Evolutionary conservation across 257 asterid species (phyloP), one percentile per base, ranked within the genome.

Genomic region (Plectranthus barbatus): DNA sequence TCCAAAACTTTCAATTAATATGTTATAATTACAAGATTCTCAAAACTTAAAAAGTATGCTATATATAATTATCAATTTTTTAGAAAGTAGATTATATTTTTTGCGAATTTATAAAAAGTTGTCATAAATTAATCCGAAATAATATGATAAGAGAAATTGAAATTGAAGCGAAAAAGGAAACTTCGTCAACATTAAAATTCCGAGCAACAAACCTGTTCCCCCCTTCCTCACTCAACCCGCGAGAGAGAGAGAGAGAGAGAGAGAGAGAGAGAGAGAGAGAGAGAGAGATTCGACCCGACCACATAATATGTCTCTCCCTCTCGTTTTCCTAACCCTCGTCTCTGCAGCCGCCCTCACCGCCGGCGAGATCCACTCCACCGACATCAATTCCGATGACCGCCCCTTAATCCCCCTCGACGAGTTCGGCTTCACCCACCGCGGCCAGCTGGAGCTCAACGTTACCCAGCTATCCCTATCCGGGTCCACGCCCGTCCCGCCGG

Each of bases 341-440:
- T 69, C 79, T 41, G 60, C 46, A 76, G 68, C 56, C 39, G 74
- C 84, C 20, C 54, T 55, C 64, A 47, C 74, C 57, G 37, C 72
- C 17, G 87, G 79, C 56, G 95, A 90, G 84, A 84, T 87, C 80
- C 87, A 92, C 3, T 67, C 19, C 70, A 50, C 83, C 45, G 79
- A 77, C 29, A 66, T 80, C 69, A 82, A 83, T 71, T 81, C 86
- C 75, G 95, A 90, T 15, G 73, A 20, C 63, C 84, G 87, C 0
- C 84, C 87, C 23, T 77, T 87, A n/a, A 84, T 87, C 65, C 86
- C 86, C 40, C 84, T 86, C 69, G 91, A 85, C 72, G 97, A 85
- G 64, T 84, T 90, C 76, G 95, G 97, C 0, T 90, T 87, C 90
- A 83, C 95, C 41, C 91, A 67, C 73, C 85, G 85, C 15, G 97